Percentiles rank a stretch among this genome's conserved stretches.
These are phyloP conservation scores for Kwoniella shandongensis DNA, from an alignment of 768 basidiomycete genomes.

Conservation along the genomic window DNA sequence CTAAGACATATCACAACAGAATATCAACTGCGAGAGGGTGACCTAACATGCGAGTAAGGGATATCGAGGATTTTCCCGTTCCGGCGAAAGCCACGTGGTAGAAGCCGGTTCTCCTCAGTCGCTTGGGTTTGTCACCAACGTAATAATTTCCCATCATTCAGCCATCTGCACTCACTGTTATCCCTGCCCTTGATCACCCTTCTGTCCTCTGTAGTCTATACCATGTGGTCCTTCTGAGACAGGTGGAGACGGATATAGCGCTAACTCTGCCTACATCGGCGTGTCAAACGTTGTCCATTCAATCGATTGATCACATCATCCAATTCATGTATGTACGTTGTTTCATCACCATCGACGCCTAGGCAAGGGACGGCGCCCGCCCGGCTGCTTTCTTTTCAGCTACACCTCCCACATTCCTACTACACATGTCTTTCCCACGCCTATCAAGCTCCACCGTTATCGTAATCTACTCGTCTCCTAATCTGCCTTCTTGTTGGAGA, in stretches of 20 bases:
- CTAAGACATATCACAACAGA: slow-evolving; percentile 6
- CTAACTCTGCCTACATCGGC: too few species aligned
- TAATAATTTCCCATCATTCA: too few species aligned
- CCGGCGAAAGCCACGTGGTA: slow-evolving; percentile 4
- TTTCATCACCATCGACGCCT: background rate
- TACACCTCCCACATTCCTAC: background rate
- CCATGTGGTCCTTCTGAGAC: too few species aligned
- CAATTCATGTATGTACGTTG: background rate
- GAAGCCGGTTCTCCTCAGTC: too few species aligned
- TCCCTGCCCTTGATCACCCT: too few species aligned
- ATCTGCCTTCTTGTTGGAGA: slow-evolving; percentile 67
- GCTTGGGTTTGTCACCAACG: too few species aligned
- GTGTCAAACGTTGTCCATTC: too few species aligned
- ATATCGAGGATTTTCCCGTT: background rate
- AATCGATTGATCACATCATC: background rate
- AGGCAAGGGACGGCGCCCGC: too few species aligned
- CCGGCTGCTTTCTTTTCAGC: background rate
- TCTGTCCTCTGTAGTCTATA: too few species aligned
- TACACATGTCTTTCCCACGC: too few species aligned
- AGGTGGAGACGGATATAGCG: too few species aligned
- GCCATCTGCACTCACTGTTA: too few species aligned
- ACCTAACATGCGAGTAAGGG: background rate
- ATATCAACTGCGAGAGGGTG: background rate
- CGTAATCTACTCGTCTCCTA: slow-evolving; percentile 44
- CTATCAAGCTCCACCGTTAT: background rate